phyloP scores from a whole-genome alignment of 352 stramenopile genomes.

The Pythium chondricola region DNA sequence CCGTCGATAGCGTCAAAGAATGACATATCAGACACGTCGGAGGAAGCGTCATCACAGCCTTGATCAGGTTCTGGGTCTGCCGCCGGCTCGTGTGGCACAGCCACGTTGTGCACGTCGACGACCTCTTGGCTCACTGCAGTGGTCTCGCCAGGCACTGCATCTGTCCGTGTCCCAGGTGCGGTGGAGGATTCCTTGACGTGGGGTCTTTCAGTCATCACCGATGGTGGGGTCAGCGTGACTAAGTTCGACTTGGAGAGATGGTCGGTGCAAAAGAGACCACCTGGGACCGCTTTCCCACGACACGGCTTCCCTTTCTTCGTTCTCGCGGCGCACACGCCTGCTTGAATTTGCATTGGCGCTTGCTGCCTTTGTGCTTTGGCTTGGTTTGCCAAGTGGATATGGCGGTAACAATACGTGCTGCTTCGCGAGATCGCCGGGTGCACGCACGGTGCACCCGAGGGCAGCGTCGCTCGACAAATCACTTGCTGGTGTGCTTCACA shows the following conservation, averaged over 20 bases:
- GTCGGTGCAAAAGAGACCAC: conserved; percentile 30
- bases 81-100: no score
- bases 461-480: conserved; percentile 19
- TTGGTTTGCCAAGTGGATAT: no score
- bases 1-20: conserved; percentile 26
- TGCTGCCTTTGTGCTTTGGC: no score
- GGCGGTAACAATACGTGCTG: conserved; percentile 6
- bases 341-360: background rate
- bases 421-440: conserved; percentile 23
- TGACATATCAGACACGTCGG: conserved; percentile 25
- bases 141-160: no score
- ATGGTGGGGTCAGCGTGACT: no score
- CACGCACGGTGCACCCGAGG: conserved; percentile 26
- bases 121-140: no score
- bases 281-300: conserved; percentile 19
- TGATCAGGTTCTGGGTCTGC: no score
- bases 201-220: no score
- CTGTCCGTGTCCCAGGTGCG: no score
- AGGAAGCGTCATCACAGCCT: conserved; percentile 11
- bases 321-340: conserved; percentile 1
- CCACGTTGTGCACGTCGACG: no score
- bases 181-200: no score
- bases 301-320: conserved; percentile 48
- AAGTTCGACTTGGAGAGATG: no score
- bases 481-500: conserved; percentile 27